A percentile compares a stretch with the other conserved stretches of the same genome.
phyloP scores from a whole-genome alignment of 73 alveolate species.

The Paramecium sonneborni region DNA sequence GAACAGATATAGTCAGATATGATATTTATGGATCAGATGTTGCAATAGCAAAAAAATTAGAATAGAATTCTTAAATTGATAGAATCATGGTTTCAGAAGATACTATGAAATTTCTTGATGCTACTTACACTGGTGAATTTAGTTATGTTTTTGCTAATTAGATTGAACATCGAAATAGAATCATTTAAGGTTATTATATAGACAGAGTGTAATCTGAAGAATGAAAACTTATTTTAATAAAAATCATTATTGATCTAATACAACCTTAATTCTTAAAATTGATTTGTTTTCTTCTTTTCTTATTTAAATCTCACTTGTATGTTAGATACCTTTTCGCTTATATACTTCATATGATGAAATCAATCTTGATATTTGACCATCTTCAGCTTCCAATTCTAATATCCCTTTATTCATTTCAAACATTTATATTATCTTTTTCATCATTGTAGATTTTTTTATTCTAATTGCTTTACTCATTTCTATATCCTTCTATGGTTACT shows the following conservation, averaged over 20 bases:
- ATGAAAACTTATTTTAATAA: background rate
- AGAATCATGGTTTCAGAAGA: constrained; percentile 65
- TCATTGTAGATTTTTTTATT: background rate
- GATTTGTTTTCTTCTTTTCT: constrained; percentile 1
- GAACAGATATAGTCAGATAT: constrained; percentile 69
- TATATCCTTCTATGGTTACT: background rate
- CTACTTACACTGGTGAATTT: constrained; percentile 36
- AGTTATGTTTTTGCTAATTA: background rate
- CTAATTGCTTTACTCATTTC: background rate
- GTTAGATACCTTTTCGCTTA: constrained; percentile 2
- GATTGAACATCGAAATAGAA: background rate
- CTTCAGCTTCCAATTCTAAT: background rate
- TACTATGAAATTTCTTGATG: constrained; percentile 55
- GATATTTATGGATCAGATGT: constrained; percentile 72
- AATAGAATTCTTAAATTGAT: constrained; percentile 62
- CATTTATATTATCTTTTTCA: constrained; percentile 31
- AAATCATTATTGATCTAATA: background rate
- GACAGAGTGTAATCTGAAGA: constrained; percentile 5
- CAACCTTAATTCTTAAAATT: background rate
- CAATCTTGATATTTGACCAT: background rate
- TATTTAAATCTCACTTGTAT: background rate
- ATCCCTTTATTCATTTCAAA: background rate
- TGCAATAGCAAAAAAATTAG: constrained; percentile 69
- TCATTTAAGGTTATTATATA: constrained; percentile 15
- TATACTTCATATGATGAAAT: constrained; percentile 15